phyloP scores from a whole-genome alignment of 768 basidiomycete species.

The Artomyces pyxidatus region DNA sequence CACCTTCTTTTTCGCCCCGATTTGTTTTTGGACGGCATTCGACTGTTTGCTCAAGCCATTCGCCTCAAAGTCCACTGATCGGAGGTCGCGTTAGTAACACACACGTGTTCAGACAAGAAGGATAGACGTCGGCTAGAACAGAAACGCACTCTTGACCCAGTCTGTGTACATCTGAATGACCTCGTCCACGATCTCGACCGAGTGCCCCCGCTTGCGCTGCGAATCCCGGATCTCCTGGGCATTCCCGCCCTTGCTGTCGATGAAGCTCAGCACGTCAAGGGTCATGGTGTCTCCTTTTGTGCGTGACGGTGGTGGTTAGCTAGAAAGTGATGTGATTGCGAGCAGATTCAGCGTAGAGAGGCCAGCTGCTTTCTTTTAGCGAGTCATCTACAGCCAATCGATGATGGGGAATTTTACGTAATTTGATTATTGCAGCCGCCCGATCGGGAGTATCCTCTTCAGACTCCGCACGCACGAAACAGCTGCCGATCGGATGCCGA shows the following conservation, averaged over 20 bases:
- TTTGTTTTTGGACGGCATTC: constrained; percentile 91
- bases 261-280: constrained; percentile 71
- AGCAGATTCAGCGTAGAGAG: too few species aligned
- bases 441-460: too few species aligned
- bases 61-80: constrained; percentile 80
- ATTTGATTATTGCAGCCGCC: too few species aligned
- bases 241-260: constrained; percentile 87
- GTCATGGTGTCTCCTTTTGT: constrained; percentile 51
- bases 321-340: not conserved
- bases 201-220: constrained; percentile 82
- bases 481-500: too few species aligned
- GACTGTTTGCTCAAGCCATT: constrained; percentile 73
- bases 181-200: constrained; percentile 91
- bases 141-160: constrained; percentile 85
- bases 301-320: not conserved
- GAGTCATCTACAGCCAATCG: too few species aligned
- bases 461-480: too few species aligned
- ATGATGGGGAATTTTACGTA: too few species aligned
- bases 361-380: too few species aligned
- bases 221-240: constrained; percentile 86
- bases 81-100: not conserved
- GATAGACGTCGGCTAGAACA: not conserved
- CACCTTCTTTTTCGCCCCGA: constrained; percentile 89
- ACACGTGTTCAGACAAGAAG: not conserved
- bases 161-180: constrained; percentile 85